Evolutionary conservation across 2,329 filamentous ascomycete species (phyloP).

Genomic region (Ramichloridium luteum): DNA sequence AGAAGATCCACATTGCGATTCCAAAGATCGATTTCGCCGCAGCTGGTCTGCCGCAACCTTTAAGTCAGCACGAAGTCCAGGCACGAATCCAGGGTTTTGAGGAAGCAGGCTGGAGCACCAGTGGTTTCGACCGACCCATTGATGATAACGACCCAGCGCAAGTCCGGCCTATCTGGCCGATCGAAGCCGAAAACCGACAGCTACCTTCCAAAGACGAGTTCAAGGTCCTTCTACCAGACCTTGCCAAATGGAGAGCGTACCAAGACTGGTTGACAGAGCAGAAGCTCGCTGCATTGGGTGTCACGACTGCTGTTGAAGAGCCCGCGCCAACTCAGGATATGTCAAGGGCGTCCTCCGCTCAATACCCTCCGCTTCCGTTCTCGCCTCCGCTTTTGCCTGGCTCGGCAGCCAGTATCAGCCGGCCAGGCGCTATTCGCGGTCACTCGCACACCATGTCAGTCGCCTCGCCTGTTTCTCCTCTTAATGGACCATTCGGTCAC

Average conservation of each 20-base stretch:
- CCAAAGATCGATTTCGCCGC: constrained; percentile 31
- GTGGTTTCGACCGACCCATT: constrained; percentile 55
- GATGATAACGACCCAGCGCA: constrained; percentile 35
- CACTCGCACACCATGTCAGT: constrained; percentile 47
- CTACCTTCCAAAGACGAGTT: constrained; percentile 35
- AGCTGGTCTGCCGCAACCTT: constrained; percentile 31
- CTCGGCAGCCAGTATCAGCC: constrained; percentile 56
- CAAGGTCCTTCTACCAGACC: constrained; percentile 55
- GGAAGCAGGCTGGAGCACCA: constrained; percentile 54
- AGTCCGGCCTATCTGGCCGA: constrained; percentile 58
- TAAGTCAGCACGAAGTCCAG: constrained; percentile 41
- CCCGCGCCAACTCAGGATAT: constrained; percentile 41
- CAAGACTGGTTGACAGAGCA: constrained; percentile 75
- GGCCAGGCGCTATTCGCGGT: constrained; percentile 21
- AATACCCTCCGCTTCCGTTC: constrained; percentile 65
- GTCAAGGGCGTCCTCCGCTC: constrained; percentile 58
- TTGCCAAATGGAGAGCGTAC: constrained; percentile 66
- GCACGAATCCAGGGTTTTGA: constrained; percentile 55
- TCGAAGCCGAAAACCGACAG: constrained; percentile 29
- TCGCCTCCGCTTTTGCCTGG: constrained; percentile 72
- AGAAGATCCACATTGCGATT: constrained; percentile 34
- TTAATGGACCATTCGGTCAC: constrained; percentile 41
- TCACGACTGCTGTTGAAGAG: constrained; percentile 64
- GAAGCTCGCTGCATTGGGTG: constrained; percentile 82
- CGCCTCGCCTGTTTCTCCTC: constrained; percentile 61